Evolutionary conservation across 768 basidiomycete species (phyloP).

Genomic region (Porphyrellus cyaneotinctus): DNA sequence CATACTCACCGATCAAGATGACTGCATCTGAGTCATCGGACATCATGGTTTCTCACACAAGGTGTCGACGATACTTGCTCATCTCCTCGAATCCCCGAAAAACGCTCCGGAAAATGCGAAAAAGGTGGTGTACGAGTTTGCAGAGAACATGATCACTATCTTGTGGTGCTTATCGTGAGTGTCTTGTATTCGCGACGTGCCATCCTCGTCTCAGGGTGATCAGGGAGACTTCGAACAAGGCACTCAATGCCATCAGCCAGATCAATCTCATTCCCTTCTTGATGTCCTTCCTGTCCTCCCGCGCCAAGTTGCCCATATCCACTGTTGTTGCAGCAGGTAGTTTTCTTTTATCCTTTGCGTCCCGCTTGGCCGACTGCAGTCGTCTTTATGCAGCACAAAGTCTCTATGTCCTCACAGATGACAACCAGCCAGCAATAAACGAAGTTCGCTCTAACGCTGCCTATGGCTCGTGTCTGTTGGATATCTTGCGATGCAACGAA

Average conservation of each 20-base stretch:
- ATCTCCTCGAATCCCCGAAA: slow-evolving; percentile 59
- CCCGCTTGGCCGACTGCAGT: background rate
- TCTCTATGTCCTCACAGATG: slow-evolving; percentile 88
- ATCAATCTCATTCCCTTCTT: slow-evolving; percentile 77
- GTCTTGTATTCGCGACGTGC: background rate
- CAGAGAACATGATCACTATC: slow-evolving; percentile 89
- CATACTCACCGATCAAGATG: background rate
- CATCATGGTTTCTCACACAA: slow-evolving; percentile 27
- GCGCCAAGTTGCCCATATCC: slow-evolving; percentile 60
- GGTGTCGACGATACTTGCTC: slow-evolving; percentile 71
- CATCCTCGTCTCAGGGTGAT: slow-evolving; percentile 21
- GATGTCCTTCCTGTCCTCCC: slow-evolving; percentile 80
- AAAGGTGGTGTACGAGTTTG: slow-evolving; percentile 78
- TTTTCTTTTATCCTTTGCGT: slow-evolving; percentile 7
- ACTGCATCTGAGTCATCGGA: background rate
- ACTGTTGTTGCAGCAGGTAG: slow-evolving; percentile 80
- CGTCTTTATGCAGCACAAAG: slow-evolving; percentile 66
- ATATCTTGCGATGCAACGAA: slow-evolving; percentile 46
- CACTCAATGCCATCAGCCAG: slow-evolving; percentile 70
- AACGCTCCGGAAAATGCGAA: slow-evolving; percentile 64
- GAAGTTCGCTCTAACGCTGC: slow-evolving; percentile 57
- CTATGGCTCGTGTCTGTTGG: slow-evolving; percentile 62
- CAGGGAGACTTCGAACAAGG: slow-evolving; percentile 92
- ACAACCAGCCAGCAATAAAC: slow-evolving; percentile 73
- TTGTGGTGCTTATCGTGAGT: slow-evolving; percentile 95